A percentile compares a stretch with the other conserved stretches of the same genome.
phyloP scores from a whole-genome alignment of 192 early-diverging fungal genomes.

The Mortierella hygrophila region DNA sequence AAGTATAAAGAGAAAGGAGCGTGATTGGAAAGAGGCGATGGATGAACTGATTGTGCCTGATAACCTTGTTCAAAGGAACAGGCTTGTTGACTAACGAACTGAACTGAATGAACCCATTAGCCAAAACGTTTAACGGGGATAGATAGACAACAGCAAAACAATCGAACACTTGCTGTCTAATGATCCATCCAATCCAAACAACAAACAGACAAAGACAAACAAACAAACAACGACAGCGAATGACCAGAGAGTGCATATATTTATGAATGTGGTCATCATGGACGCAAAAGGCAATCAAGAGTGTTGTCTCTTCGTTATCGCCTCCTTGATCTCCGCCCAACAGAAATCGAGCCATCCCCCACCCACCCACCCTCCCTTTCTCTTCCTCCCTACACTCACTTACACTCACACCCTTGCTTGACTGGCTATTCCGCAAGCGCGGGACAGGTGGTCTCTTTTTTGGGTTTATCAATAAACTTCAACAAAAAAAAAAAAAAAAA shows the following conservation, averaged over 20 bases:
- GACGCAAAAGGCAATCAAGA: background rate
- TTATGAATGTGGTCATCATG: background rate
- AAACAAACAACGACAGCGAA: background rate
- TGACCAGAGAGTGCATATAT: background rate
- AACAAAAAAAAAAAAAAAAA: background rate
- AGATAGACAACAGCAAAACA: too few species aligned
- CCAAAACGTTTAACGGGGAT: too few species aligned
- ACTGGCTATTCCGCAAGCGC: background rate
- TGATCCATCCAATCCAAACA: too few species aligned
- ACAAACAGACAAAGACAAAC: background rate
- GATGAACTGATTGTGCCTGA: conserved; percentile 17
- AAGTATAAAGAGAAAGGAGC: background rate
- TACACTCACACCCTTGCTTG: background rate
- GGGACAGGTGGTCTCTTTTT: background rate
- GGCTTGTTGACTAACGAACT: too few species aligned
- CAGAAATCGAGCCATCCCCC: conserved; percentile 15
- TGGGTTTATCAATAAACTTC: background rate
- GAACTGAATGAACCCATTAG: too few species aligned
- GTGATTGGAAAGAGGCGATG: conserved; percentile 7
- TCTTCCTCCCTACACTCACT: background rate
- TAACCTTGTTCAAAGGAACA: conserved; percentile 1
- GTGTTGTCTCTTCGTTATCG: conserved; percentile 27
- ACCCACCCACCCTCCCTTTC: background rate
- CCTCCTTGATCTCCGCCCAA: conserved; percentile 50
- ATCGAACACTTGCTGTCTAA: too few species aligned